Evolutionary conservation across 768 basidiomycete species (phyloP).

Genomic region (Mrakia gelida): DNA sequence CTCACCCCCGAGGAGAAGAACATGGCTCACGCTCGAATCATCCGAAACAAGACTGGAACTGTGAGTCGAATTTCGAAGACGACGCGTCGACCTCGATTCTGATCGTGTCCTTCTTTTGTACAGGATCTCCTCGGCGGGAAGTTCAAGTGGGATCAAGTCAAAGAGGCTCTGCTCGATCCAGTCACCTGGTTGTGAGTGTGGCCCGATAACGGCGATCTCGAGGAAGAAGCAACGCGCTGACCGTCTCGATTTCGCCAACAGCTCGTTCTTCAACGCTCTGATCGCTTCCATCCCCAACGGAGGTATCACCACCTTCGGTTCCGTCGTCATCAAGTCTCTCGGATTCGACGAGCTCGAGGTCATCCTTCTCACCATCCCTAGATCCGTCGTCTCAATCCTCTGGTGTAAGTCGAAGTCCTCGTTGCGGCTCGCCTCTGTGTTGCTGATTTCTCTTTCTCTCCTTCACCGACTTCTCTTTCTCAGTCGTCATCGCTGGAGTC

Average conservation of each 20-base stretch:
- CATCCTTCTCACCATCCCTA: conserved; percentile 19
- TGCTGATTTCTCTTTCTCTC: conserved; percentile 3
- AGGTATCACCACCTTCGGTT: conserved; percentile 32
- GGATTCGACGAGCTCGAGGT: conserved; percentile 20
- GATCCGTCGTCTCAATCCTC: background rate
- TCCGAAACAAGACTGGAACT: conserved; percentile 33
- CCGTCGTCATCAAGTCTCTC: conserved; percentile 16
- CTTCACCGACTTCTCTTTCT: too few relatives aligned
- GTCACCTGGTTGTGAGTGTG: conserved; percentile 30
- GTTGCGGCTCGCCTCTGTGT: background rate
- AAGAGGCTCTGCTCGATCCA: conserved; percentile 35
- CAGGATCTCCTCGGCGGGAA: conserved; percentile 10
- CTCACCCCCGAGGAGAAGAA: conserved; percentile 34
- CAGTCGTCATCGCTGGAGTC: background rate
- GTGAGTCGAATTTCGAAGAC: conserved; percentile 22
- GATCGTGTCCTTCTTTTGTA: background rate
- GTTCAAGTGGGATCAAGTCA: conserved; percentile 37
- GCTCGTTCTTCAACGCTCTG: conserved; percentile 28
- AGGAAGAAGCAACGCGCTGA: too few relatives aligned
- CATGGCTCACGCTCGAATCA: conserved; percentile 35
- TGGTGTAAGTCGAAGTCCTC: background rate
- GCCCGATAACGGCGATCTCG: too few relatives aligned
- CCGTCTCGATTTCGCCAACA: too few relatives aligned
- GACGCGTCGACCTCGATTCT: too few relatives aligned
- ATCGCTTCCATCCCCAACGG: conserved; percentile 35